Base-by-base conservation (phyloP, 257 asterid species). In the Primulina eburnea region DNA sequence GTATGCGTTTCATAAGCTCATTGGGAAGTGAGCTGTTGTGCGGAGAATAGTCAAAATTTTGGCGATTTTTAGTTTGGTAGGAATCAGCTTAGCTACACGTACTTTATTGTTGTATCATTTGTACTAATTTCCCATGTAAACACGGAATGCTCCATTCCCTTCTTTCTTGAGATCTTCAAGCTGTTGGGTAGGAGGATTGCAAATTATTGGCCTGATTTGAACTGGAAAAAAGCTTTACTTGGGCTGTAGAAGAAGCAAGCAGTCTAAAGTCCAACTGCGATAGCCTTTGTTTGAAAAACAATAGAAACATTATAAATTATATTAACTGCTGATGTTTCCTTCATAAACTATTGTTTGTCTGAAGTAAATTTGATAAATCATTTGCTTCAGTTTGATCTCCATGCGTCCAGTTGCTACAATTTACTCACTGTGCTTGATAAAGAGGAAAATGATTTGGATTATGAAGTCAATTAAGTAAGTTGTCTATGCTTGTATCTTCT, bases 1-100 rank as follows among this genome's bases (percentile, higher is more conserved):
- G 77, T 92, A 92, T 59, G 96, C 96, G 37, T 92, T 81, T 68
- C 81, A 66, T 56, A 92, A 92, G 82, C 86, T 92, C 75, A 79
- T 75, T 2, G 92, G 95, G 67, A 89, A 84, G 75, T 91, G 35
- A 55, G 70, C 75, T 73, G 37, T 21, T 55, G 65, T 55, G 20
- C 50, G 16, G 50, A 43, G n/a, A 14, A 43, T 14, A 14, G n/a
- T 43, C 55, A 14, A 43, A 4, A 12, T 14, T 43, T 43, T 14
- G 14, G 50, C 2, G 16, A 43, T 8, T 35, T 35, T 35, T 35
- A 7, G n/a, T 43, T 43, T 4, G 7, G 55, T 12, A 4, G 55
- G 55, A 43, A 43, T n/a, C 53, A 14, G 6, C 53, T 43, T 21
- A 12, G 12, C 52, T 43, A 10, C 53, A 12, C n/a, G 10, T 10